Conservation (phyloP, 2,329 filamentous ascomycete genomes). For the Paecilomyces sp. region DNA sequence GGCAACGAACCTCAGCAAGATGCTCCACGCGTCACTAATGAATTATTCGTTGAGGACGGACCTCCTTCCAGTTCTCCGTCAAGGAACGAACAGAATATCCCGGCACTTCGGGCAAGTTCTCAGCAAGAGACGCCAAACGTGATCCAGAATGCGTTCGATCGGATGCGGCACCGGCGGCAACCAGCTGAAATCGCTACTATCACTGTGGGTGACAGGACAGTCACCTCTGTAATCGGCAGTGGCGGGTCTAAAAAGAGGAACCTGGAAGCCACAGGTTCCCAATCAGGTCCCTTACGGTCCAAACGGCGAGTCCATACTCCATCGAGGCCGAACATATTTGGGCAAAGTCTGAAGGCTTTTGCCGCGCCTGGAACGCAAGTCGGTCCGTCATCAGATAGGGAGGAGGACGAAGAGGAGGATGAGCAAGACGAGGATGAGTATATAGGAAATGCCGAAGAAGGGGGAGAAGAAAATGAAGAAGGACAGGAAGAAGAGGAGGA, state of each 20-base stretch:
- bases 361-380: constrained; percentile 47
- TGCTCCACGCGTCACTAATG: not conserved
- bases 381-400: constrained; percentile 9
- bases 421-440: constrained; percentile 14
- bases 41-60: not conserved
- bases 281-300: constrained; percentile 21
- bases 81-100: constrained; percentile 7
- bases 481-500: not conserved
- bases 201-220: constrained; percentile 62
- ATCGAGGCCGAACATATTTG: constrained; percentile 33
- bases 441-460: constrained; percentile 12
- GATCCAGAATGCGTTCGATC: constrained; percentile 56
- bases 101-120: constrained; percentile 6
- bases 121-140: constrained; percentile 33
- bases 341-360: constrained; percentile 45
- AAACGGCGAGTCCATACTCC: constrained; percentile 32
- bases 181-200: constrained; percentile 64
- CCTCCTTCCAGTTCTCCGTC: not conserved
- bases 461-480: constrained; percentile 3
- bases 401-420: constrained; percentile 17
- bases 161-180: constrained; percentile 57
- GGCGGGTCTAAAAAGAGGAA: constrained; percentile 34
- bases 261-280: constrained; percentile 17
- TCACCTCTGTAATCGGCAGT: constrained; percentile 58
- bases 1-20: not conserved